A percentile compares a stretch with the other conserved stretches of the same genome.
phyloP scores from a whole-genome alignment of 2,329 filamentous ascomycete species.

The Seiridium cupressi region DNA sequence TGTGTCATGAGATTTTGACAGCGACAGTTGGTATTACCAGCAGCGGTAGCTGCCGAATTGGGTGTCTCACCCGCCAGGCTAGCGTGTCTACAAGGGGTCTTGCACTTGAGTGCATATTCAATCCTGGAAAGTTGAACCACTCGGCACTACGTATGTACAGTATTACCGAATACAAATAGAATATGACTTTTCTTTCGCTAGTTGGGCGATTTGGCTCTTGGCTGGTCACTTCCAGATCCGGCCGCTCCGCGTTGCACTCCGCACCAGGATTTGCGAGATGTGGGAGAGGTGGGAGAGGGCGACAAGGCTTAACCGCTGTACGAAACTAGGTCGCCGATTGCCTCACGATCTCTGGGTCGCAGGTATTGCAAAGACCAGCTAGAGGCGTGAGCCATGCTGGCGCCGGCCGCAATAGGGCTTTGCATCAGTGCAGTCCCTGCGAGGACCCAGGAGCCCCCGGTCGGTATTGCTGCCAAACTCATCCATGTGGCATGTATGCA shows the following conservation, averaged over 20 bases:
- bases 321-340: background rate
- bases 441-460: background rate
- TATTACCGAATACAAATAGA: background rate
- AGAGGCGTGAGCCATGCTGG: background rate
- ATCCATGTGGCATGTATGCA: background rate
- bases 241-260: background rate
- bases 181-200: background rate
- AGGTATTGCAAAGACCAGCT: background rate
- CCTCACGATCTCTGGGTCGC: background rate
- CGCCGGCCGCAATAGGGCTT: background rate
- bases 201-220: too few relatives aligned
- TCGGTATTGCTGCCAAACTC: background rate
- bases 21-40: background rate
- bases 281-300: background rate
- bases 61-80: slow-evolving; percentile 1
- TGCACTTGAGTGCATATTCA: background rate
- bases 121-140: background rate
- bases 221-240: background rate
- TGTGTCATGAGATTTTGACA: background rate
- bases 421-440: background rate
- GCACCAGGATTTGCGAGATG: background rate
- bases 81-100: background rate
- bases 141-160: background rate
- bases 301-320: background rate
- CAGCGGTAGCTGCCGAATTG: background rate